phyloP scores from a whole-genome alignment of 345 rosid species.

The Gossypium australe region DNA sequence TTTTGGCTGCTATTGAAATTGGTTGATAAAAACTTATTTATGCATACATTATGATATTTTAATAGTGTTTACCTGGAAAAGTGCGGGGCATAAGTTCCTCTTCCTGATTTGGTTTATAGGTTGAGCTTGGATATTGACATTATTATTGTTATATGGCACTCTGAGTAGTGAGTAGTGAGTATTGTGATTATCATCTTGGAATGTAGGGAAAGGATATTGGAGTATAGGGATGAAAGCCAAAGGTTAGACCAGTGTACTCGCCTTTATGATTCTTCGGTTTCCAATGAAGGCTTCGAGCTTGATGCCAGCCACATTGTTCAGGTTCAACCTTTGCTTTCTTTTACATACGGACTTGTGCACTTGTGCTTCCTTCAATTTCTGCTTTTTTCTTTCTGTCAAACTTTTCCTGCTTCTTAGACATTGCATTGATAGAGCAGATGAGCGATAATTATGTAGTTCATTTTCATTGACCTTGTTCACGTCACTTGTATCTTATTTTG shows the following conservation, averaged over 20 bases:
- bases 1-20: not conserved
- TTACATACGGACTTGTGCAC: conserved; percentile 14
- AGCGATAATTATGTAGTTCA: not conserved
- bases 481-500: not conserved
- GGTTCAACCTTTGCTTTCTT: conserved; percentile 52
- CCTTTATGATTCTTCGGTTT: conserved; percentile 84
- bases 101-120: not conserved
- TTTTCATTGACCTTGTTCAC: not conserved
- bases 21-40: not conserved
- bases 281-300: conserved; percentile 79
- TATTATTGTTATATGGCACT: conserved; percentile 4
- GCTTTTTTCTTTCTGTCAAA: not conserved
- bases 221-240: conserved; percentile 83
- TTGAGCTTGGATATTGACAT: not conserved
- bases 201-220: conserved; percentile 71
- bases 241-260: conserved; percentile 88
- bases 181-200: not conserved
- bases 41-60: not conserved
- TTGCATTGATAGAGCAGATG: not conserved
- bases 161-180: conserved; percentile 3
- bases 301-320: conserved; percentile 88
- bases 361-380: not conserved
- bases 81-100: not conserved
- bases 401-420: not conserved
- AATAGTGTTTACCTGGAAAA: not conserved